Conservation (phyloP, 2,329 filamentous ascomycete species). For the Talaromyces sp. region DNA sequence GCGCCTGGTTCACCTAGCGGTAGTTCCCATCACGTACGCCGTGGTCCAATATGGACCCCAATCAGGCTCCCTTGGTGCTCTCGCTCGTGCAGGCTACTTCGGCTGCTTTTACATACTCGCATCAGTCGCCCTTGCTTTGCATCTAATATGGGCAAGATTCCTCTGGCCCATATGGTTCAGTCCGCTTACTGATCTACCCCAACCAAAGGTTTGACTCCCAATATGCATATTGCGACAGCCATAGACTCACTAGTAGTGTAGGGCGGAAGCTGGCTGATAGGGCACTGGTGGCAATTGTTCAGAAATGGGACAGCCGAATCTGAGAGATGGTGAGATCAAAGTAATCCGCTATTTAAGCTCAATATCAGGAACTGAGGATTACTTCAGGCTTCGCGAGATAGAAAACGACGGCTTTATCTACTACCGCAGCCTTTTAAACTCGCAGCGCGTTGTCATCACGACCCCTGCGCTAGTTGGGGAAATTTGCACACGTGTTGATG, state of each 20-base stretch:
- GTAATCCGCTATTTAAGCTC: neutral
- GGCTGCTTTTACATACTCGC: slow-evolving; percentile 3
- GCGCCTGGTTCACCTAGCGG: neutral
- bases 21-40: slow-evolving; percentile 1
- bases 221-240: neutral
- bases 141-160: slow-evolving; percentile 10
- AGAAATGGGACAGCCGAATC: slow-evolving; percentile 5
- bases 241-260: neutral
- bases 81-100: neutral
- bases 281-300: slow-evolving; percentile 8
- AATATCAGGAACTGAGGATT: neutral
- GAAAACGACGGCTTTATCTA: neutral
- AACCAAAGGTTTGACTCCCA: slow-evolving; percentile 1
- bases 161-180: slow-evolving; percentile 8
- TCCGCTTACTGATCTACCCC: slow-evolving; percentile 4
- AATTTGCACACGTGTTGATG: slow-evolving; percentile 1
- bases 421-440: slow-evolving; percentile 6
- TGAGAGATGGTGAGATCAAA: neutral
- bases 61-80: neutral
- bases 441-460: slow-evolving; percentile 5
- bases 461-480: neutral
- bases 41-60: slow-evolving; percentile 1
- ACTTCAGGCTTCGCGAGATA: neutral
- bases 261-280: slow-evolving; percentile 5
- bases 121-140: slow-evolving; percentile 1